Base-by-base conservation (phyloP, 179 eudicot species). In the Patellifolia procumbens region DNA sequence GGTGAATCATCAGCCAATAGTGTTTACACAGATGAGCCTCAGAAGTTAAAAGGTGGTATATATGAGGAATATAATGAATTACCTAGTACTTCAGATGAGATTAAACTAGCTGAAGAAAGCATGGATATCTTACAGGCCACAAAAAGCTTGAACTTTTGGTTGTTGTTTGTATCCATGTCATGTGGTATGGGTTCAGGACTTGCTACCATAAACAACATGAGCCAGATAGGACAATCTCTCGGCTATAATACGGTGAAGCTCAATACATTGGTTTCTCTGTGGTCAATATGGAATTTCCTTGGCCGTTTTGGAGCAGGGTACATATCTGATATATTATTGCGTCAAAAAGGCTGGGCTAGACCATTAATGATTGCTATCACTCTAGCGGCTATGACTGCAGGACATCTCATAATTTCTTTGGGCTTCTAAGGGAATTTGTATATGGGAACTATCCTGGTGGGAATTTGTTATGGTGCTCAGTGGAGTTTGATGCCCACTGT, bases 401-500 rank as follows among this genome's bases (percentile, higher is more conserved):
- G 98, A 48, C 90, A 93, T 74, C 10, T 90, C 12, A 76, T 90
- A 24, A 82, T 91, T 3, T 92, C 91, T 31, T 84, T 87, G 46
- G 97, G 95, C 29, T 89, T 92, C 75, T 73, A 85, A 0, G 93
- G 95, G 12, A 92, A 89, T 78, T 85, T 93, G 76, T 93, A 89
- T 67, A 62, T 89, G 7, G 98, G 97, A 52, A 90, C 93, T 9
- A 71, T 90, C 12, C 70, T 93, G 10, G 91, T 91, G 1, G 98
- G 98, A 16, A 79, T 93, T 55, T 90, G 92, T 77, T 92, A 90
- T 75, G 98, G 98, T 39, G 86, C 95, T 0, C 98, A 91, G 58
- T 93, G 98, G 98, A 88, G 97, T 10, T 64, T 93, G 70, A 93
- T 93, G 98, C 98, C 98, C 15, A 90, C 98, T 2, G 86, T 93